Conservation (phyloP, 805 yeast species). For the Yarrowia yakushimensis region DNA sequence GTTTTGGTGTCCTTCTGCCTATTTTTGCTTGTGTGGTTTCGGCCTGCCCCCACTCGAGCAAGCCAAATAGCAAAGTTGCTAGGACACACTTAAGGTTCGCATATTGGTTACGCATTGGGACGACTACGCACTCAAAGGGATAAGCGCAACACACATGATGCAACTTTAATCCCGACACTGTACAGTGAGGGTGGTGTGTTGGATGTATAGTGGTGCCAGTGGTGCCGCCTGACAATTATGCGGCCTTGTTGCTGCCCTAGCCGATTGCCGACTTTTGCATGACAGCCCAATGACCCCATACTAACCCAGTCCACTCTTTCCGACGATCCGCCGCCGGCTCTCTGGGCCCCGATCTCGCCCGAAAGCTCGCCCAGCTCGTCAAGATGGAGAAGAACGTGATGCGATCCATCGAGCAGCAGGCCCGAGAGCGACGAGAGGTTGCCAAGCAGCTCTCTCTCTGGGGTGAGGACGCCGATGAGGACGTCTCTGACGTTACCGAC, state of each 20-base stretch:
- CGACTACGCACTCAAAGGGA: neutral
- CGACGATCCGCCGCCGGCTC: slow-evolving; percentile 86
- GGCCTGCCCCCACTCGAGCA: slow-evolving; percentile 7
- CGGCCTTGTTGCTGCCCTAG: neutral
- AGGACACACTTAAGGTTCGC: slow-evolving; percentile 3
- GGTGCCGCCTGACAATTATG: neutral
- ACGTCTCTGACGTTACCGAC: slow-evolving; percentile 94
- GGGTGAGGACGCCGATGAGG: slow-evolving; percentile 99
- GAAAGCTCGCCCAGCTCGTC: slow-evolving; percentile 85
- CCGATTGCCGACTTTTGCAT: neutral
- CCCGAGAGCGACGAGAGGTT: slow-evolving; percentile 91
- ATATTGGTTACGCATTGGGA: slow-evolving; percentile 22
- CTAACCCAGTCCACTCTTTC: slow-evolving; percentile 36
- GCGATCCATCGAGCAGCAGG: slow-evolving; percentile 89
- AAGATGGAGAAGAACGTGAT: slow-evolving; percentile 95
- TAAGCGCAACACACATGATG: neutral
- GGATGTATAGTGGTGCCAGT: neutral
- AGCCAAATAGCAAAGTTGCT: slow-evolving; percentile 23
- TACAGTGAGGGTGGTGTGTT: neutral
- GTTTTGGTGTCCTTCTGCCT: neutral
- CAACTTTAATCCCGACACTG: neutral
- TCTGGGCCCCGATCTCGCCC: slow-evolving; percentile 90
- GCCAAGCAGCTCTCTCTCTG: slow-evolving; percentile 95
- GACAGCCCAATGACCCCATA: neutral
- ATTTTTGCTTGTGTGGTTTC: neutral